Evolutionary conservation across 164 flowering plant genomes (phyloP).

Genomic region (Kingdonia uniflora): DNA sequence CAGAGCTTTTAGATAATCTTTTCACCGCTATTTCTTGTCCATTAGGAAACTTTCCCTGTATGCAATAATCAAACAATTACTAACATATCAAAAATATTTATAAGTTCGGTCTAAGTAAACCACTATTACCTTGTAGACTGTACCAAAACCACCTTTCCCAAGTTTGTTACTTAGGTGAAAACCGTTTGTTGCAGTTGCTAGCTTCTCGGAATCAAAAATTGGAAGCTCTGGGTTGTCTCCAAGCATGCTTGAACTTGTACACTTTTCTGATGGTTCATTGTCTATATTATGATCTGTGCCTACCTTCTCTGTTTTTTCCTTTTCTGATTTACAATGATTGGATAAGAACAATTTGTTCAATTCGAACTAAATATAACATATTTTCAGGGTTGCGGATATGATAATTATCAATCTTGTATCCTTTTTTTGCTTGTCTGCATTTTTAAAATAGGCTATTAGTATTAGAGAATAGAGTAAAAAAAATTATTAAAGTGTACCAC

Average conservation of each 20-base stretch:
- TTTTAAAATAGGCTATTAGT: too few relatives aligned
- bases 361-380: too few relatives aligned
- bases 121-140: slow-evolving; percentile 5
- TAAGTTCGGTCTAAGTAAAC: not conserved
- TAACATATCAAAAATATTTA: not conserved
- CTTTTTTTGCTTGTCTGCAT: too few relatives aligned
- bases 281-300: too few relatives aligned
- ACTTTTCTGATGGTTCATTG: slow-evolving; percentile 1
- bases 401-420: too few relatives aligned
- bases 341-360: too few relatives aligned
- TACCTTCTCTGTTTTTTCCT: too few relatives aligned
- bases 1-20: slow-evolving; percentile 8
- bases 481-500: too few relatives aligned
- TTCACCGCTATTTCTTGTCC: slow-evolving; percentile 13
- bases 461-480: too few relatives aligned
- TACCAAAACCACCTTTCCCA: slow-evolving; percentile 8
- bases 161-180: not conserved
- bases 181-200: slow-evolving; percentile 2
- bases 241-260: not conserved
- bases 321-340: too few relatives aligned
- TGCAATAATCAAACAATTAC: not conserved
- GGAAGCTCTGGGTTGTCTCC: slow-evolving; percentile 6
- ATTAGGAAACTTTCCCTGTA: slow-evolving; percentile 2
- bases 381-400: too few relatives aligned
- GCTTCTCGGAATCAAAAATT: not conserved